These are phyloP conservation scores for Ananas comosus DNA, from an alignment of 176 grass and related monocot genomes.

Conservation along the genomic window DNA sequence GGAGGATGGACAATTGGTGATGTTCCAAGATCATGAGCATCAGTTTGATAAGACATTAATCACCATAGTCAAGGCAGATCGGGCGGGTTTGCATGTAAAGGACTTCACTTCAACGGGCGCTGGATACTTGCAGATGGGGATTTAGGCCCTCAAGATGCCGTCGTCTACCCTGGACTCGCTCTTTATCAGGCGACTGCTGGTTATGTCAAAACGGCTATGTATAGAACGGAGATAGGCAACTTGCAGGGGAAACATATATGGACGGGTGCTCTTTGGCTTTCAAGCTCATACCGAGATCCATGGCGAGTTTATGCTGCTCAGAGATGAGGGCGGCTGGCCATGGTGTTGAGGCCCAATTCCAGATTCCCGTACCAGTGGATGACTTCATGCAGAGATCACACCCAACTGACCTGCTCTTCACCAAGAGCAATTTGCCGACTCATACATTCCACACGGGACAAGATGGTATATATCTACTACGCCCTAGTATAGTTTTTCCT, in stretches of 20 bases:
- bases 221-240: constrained; percentile 41
- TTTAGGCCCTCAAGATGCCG: constrained; percentile 58
- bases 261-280: constrained; percentile 64
- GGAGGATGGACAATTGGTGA: constrained; percentile 36
- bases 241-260: constrained; percentile 46
- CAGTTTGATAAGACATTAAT: constrained; percentile 74
- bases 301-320: constrained; percentile 50
- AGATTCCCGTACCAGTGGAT: constrained; percentile 51
- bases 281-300: constrained; percentile 72
- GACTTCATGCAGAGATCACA: constrained; percentile 77
- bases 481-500: not conserved
- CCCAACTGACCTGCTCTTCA: constrained; percentile 46
- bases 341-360: constrained; percentile 66
- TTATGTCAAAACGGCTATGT: constrained; percentile 54
- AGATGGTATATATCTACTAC: constrained; percentile 50
- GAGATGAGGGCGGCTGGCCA: constrained; percentile 78
- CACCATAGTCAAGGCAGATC: constrained; percentile 71
- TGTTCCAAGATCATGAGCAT: constrained; percentile 52
- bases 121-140: constrained; percentile 68
- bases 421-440: constrained; percentile 28
- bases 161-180: constrained; percentile 67
- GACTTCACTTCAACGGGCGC: constrained; percentile 56
- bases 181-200: constrained; percentile 81
- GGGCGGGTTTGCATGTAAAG: constrained; percentile 66
- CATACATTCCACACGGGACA: constrained; percentile 27